Evolutionary conservation across 805 yeast genomes (phyloP), one percentile per base, ranked within the genome.

Genomic region (Cyberlindnera xylosilytica): DNA sequence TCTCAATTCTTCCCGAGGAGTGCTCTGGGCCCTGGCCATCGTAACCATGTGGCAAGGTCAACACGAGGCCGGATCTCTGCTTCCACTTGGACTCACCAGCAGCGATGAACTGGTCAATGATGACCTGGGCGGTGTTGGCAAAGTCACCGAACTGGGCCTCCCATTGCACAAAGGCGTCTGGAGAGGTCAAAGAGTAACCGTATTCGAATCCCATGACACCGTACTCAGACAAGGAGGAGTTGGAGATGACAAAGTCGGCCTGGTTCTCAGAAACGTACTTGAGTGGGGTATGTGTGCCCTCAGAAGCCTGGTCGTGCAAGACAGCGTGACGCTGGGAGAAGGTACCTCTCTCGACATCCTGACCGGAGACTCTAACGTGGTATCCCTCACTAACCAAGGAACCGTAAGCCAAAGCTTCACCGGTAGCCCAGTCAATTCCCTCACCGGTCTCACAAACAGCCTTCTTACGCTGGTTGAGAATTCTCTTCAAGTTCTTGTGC

Each of bases 1-100:
- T 83, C 74, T 93, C 99, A 42, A 93, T 69, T 78, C 98, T 84
- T 60, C 96, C 98, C 44, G 96, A 87, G 20, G 99, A 93, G 72
- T 93, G 99, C 74, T 93, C 99, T 53, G 99, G 98, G 61, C 99
- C 99, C 74, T 93, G 99, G 54, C 99, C 99, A 66, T 93, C 99
- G 67, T 90, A 93, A 73, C 99, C 99, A 66, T 93, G 99, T 45
- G 99, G 99, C 69, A 93, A 77, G 4, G 97, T 87, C 56, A 93
- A 71, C 29, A 93, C 96, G 46, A 93, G 64, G 65, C 99, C 99
- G 12, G 97, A 87, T 72, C 99, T 86, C 77, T 93, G 99, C 66
- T 87, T 86, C 99, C 99, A 93, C 73, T 93, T 93, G 54, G 90
- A 79, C 73, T 93, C 99, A 66, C 95, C 99, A 63, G 90, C 87